Base-by-base conservation (phyloP, 2,329 filamentous ascomycete species). In the Dothidotthia symphoricarpi region DNA sequence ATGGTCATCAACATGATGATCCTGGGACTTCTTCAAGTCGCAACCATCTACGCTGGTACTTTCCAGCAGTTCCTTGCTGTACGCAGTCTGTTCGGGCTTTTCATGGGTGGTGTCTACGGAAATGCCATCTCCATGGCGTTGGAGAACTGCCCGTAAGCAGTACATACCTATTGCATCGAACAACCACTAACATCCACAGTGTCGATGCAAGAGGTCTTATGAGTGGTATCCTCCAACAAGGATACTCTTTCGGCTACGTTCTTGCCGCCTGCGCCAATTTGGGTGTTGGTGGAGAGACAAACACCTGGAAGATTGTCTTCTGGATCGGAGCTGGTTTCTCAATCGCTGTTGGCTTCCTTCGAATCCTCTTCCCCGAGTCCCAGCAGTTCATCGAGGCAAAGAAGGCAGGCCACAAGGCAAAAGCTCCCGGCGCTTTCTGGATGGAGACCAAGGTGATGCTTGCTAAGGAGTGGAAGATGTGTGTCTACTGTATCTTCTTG, bases 71-170 rank as follows among this genome's bases (percentile, higher is more conserved):
- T 90, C 63, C 69, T 89, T n/a, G 85, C 80, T 7, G 84, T 88
- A 1, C 75, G 86, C 34, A 79, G 80, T 45, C 67, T 88, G 10
- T 89, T 88, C 53, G 86, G 86, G 14, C 70, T 89, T 10, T 86
- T 87, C 66, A 89, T 89, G 85, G 86, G 85, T 25, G 86, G 86
- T 51, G 81, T 89, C 10, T 88, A 88, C 63, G 86, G 85, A 24
- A 87, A 88, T 55, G 84, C 85, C 24, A 83, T 86, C 29, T 83
- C 84, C 32, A 89, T 87, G 80, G 84, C 85, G 0, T 72, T 89
- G 7, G 86, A 89, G 59, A 86, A 88, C 55, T 78, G 82, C 43
- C 85, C 84, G 64, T 67, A 69, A 67, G 77, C n/a, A n/a, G n/a
- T n/a, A n/a, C n/a, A n/a, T 70, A 25, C 12, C 15, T 14, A 12